Evolutionary conservation across 129 eudicot species (phyloP), one percentile per base, ranked within the genome.

Genomic region (Artemisia argyi): DNA sequence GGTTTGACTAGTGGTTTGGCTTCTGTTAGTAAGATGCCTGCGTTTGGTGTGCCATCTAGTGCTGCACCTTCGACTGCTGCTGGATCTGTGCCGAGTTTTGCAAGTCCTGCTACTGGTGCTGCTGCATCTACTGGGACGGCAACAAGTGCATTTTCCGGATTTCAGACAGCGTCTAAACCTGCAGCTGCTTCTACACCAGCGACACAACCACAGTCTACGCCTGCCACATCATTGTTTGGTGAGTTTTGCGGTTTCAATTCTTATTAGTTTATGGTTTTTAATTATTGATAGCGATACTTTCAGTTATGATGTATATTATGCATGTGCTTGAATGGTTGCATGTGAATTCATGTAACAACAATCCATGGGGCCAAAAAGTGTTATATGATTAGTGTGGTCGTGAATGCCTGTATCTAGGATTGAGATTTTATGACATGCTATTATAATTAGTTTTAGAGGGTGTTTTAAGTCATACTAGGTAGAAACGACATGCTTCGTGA

Each of bases 171-270:
- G 49, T 56, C 80, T 46, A 88, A 81, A 76, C 15, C 84, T 68
- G 28, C 76, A 11, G 65, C 79, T 16, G 26, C 86, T 66, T 16
- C 10, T 71, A 63, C 86, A 50, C 50, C 85, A 19, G 62, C 81
- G 7, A 55, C 94, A 10, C 93, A 90, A 61, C 64, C 90, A 0
- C 96, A 90, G 20, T 59, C 88, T 3, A 78, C 84, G 42, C 69
- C 78, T 60, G 82, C 95, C 16, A 11, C 80, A 5, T 79, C 88
- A 24, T 73, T 83, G 64, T 85, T 87, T 82, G 88, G 97, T 89
- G 59, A 70, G 87, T 79, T 73, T 69, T 44, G 74, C 17, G 7
- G 53, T 46, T 16, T 64, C 12, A 42, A 24, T 22, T 42, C 16
- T 22, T 49, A 16, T 5, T 49, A 26, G 13, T 26, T 16, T 58